Conservation (phyloP, 331 rosid genomes). For the Malus hybrid region DNA sequence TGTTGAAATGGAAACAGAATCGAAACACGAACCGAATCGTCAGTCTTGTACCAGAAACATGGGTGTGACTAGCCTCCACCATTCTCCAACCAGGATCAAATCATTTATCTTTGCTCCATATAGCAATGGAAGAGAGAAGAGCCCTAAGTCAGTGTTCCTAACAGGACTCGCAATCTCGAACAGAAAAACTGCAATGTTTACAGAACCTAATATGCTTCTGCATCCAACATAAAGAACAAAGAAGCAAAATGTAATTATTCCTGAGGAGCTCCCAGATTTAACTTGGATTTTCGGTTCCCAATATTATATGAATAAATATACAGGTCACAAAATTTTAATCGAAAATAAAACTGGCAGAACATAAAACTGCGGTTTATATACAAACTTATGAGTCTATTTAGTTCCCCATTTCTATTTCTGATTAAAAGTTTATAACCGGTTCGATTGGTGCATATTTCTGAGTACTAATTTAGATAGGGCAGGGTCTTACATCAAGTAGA, state of each 20-base stretch:
- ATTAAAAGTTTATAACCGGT: not conserved
- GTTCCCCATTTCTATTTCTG: too few relatives aligned
- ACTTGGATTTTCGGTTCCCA: not conserved
- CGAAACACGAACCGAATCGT: slow-evolving; percentile 74
- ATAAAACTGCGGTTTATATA: not conserved
- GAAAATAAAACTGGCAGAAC: not conserved
- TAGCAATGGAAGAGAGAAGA: slow-evolving; percentile 61
- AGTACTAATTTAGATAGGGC: not conserved
- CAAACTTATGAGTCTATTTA: not conserved
- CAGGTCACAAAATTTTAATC: not conserved
- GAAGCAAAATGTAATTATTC: not conserved
- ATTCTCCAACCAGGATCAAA: slow-evolving; percentile 77
- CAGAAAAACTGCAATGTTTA: slow-evolving; percentile 80
- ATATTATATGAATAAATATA: too few relatives aligned
- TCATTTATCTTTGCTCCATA: slow-evolving; percentile 90
- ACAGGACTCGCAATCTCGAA: slow-evolving; percentile 95
- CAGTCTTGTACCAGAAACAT: slow-evolving; percentile 98
- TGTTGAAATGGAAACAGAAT: slow-evolving; percentile 28
- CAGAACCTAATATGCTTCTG: slow-evolving; percentile 73
- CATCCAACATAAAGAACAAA: slow-evolving; percentile 24
- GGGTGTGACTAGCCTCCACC: slow-evolving; percentile 99
- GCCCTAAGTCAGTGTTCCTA: slow-evolving; percentile 49
- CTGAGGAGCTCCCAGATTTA: not conserved
- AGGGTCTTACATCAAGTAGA: slow-evolving; percentile 51
- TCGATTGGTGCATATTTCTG: not conserved